These are phyloP conservation scores for Didymella exigua DNA, from an alignment of 2,329 filamentous ascomycete genomes.

Conservation along the genomic window DNA sequence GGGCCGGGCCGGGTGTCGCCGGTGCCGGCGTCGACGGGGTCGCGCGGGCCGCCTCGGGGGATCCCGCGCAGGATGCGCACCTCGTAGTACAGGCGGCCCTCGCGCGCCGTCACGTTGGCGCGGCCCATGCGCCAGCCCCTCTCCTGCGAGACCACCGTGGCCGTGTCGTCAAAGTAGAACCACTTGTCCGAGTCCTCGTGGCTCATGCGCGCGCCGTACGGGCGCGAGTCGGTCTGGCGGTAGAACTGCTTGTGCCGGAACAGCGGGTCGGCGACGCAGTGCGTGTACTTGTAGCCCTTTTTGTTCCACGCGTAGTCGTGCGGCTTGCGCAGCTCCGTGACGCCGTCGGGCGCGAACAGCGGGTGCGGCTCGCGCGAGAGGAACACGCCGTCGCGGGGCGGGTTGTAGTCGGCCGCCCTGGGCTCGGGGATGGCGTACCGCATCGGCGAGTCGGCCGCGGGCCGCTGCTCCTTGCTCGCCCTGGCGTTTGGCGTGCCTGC, in stretches of 20 bases:
- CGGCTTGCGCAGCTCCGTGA: conserved; percentile 54
- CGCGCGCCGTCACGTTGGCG: conserved; percentile 86
- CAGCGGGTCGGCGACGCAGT: conserved; percentile 85
- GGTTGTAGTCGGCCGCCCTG: conserved; percentile 55
- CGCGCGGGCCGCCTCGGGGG: conserved; percentile 53
- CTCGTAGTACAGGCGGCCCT: conserved; percentile 94
- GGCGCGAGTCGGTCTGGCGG: conserved; percentile 83
- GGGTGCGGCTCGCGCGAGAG: conserved; percentile 54
- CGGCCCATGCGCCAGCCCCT: conserved; percentile 92
- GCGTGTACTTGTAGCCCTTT: conserved; percentile 81
- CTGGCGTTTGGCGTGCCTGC: conserved; percentile 50
- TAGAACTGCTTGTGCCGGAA: conserved; percentile 90
- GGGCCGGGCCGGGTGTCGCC: conserved; percentile 58
- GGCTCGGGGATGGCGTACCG: conserved; percentile 58
- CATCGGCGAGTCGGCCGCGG: conserved; percentile 53
- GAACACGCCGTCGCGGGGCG: conserved; percentile 56
- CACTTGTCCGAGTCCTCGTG: conserved; percentile 89
- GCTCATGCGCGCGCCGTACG: conserved; percentile 83
- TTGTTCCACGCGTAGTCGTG: conserved; percentile 66
- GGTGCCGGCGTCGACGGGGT: conserved; percentile 41
- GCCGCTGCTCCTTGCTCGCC: conserved; percentile 46
- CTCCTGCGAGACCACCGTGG: conserved; percentile 80
- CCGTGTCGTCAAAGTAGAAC: conserved; percentile 78
- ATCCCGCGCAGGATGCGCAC: conserved; percentile 85
- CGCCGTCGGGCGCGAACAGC: conserved; percentile 50